Percentiles rank a stretch among this genome's conserved stretches.
These are phyloP conservation scores for Fusarium oxysporum DNA, from an alignment of 2,329 filamentous ascomycete genomes.

Conservation along the genomic window DNA sequence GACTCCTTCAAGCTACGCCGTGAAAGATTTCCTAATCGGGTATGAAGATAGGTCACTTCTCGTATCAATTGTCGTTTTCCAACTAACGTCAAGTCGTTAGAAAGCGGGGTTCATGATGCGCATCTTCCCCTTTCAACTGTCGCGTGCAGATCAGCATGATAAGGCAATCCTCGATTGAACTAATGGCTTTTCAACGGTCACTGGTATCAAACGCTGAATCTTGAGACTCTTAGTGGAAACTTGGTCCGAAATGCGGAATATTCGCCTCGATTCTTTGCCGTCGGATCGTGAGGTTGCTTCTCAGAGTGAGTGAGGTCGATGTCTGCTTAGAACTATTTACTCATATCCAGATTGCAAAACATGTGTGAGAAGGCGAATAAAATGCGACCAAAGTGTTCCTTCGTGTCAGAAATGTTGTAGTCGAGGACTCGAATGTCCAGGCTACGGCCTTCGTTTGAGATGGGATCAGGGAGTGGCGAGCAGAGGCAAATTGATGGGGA, in stretches of 20 bases:
- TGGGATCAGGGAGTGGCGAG: slow-evolving; percentile 10
- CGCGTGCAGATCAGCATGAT: background rate
- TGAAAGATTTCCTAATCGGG: background rate
- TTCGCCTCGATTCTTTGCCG: background rate
- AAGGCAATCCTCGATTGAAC: background rate
- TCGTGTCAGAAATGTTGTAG: background rate
- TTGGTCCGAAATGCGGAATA: background rate
- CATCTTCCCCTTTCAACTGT: background rate
- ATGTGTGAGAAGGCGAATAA: slow-evolving; percentile 2
- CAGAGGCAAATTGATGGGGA: background rate
- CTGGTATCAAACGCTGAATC: too few relatives aligned
- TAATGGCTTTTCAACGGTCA: background rate
- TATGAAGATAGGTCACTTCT: background rate
- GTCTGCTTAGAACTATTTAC: background rate
- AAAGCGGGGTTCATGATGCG: background rate
- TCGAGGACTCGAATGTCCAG: background rate
- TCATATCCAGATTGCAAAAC: background rate
- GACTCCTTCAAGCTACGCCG: fast-evolving
- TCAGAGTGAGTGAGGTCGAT: background rate
- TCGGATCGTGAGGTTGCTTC: background rate
- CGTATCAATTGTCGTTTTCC: background rate
- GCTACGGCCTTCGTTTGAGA: background rate
- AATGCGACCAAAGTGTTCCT: background rate
- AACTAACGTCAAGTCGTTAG: slow-evolving; percentile 2
- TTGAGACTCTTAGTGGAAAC: background rate